Evolutionary conservation across 108 stramenopile genomes (phyloP).

Genomic region (Nitzschia sp.): DNA sequence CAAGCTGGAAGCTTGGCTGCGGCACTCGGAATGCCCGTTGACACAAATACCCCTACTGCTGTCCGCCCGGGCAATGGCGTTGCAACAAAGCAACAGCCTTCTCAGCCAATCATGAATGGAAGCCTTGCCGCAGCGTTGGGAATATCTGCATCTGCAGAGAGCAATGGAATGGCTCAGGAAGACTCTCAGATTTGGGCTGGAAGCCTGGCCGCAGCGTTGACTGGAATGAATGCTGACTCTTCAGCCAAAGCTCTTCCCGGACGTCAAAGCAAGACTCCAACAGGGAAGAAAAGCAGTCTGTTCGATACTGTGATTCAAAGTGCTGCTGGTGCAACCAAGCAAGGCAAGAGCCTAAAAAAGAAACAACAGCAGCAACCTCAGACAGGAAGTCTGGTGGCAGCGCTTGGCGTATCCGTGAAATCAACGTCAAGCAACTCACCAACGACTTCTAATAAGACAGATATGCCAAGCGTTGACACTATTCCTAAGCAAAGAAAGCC

Average conservation of each 20-base stretch:
- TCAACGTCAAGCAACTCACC: not conserved
- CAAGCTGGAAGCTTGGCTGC: slow-evolving; percentile 1
- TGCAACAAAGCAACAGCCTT: too few species aligned
- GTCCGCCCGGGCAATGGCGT: too few species aligned
- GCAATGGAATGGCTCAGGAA: not conserved
- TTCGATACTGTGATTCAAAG: not conserved
- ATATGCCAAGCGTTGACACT: not conserved
- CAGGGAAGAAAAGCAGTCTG: not conserved
- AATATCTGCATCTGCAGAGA: not conserved
- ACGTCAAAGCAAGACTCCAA: too few species aligned
- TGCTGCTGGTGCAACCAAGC: not conserved
- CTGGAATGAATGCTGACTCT: too few species aligned
- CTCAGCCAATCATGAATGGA: too few species aligned
- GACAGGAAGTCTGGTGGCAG: not conserved
- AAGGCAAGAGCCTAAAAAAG: too few species aligned
- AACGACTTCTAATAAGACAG: not conserved
- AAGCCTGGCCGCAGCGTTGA: too few species aligned
- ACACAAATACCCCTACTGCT: too few species aligned
- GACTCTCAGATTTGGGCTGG: not conserved
- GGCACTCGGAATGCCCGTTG: not conserved
- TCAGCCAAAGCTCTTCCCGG: too few species aligned
- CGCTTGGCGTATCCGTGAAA: not conserved
- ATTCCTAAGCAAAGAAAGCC: not conserved
- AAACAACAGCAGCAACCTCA: not conserved
- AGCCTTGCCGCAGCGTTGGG: not conserved